These are phyloP conservation scores for Polytrichum formosum DNA, from an alignment of 225 moss, liverwort and hornwort genomes.

Conservation along the genomic window DNA sequence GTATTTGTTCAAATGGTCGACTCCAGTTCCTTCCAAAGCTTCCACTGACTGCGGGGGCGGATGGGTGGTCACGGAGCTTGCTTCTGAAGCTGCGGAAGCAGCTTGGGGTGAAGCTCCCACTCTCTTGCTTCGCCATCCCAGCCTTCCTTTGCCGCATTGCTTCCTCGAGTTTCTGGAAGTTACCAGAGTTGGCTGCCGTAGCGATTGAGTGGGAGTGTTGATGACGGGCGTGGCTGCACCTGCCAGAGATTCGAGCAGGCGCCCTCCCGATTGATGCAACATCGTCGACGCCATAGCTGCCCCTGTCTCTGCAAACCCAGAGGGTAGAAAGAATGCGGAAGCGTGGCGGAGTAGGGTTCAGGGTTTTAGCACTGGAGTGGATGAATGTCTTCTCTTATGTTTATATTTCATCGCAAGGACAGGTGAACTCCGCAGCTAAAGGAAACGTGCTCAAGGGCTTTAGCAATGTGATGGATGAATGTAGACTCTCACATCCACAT, in stretches of 20 bases:
- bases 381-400: too few species aligned
- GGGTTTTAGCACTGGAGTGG: too few species aligned
- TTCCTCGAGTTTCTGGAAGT: neutral
- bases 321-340: too few species aligned
- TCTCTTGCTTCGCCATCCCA: neutral
- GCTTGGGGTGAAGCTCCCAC: neutral
- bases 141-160: neutral
- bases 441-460: neutral
- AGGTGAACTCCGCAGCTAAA: too few species aligned
- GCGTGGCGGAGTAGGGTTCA: too few species aligned
- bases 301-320: too few species aligned
- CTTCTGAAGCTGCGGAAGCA: slow-evolving; percentile 9
- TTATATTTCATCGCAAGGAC: too few species aligned
- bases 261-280: neutral
- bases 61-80: slow-evolving; percentile 28
- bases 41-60: slow-evolving; percentile 61
- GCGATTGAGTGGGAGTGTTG: neutral
- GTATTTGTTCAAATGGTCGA: slow-evolving; percentile 68
- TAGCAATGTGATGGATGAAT: neutral
- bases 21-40: slow-evolving; percentile 33
- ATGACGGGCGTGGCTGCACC: neutral
- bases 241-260: neutral
- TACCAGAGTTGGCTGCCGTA: neutral
- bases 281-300: neutral
- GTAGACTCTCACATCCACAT: neutral